Base-by-base conservation (phyloP, 2,329 filamentous ascomycete genomes). In the Colletotrichum incanum region DNA sequence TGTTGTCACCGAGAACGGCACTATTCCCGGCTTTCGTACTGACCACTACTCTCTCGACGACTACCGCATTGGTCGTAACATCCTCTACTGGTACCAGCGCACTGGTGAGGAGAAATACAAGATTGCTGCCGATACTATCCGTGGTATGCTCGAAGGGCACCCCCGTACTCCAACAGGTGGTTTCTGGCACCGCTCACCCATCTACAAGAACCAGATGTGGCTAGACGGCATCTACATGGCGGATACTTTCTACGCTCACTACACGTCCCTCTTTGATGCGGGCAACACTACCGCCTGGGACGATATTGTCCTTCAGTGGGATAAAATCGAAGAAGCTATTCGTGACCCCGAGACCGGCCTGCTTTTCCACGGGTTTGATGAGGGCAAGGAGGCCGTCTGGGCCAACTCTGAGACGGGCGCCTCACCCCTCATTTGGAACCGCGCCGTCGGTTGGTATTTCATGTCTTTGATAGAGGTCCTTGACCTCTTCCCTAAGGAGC, bases 191-290 rank as follows among this genome's bases (percentile, higher is more conserved):
- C 76, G 79, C 5, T 76, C 76, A 5, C 79, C 85, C 39, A 79
- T 80, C 4, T 88, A 88, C 73, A 82, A 80, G 20, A 83, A 88
- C 75, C 86, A 90, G 76, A 89, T 89, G 87, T 89, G 88, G 88
- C 82, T 90, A 0, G 87, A 89, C 74, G 88, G 88, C 2, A 86
- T 87, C 41, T 88, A 82, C 78, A 87, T 87, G 86, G 83, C 84
- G 3, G 82, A 84, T 56, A 79, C 79, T 8, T 86, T 85, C 77
- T 85, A 85, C 67, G 82, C 84, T 2, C 76, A 77, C 58, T 86
- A 82, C 77, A 84, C 82, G 2, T 73, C 75, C 11, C 69, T 79
- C n/a, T 84, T 84, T 72, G 80, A 84, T 18, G 71, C 75, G 0
- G 75, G 76, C 61, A 84, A 84, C 74, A 75, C 75, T 26, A 81